Conservation (phyloP, 768 basidiomycete species). For the Tremella fuciformis region DNA sequence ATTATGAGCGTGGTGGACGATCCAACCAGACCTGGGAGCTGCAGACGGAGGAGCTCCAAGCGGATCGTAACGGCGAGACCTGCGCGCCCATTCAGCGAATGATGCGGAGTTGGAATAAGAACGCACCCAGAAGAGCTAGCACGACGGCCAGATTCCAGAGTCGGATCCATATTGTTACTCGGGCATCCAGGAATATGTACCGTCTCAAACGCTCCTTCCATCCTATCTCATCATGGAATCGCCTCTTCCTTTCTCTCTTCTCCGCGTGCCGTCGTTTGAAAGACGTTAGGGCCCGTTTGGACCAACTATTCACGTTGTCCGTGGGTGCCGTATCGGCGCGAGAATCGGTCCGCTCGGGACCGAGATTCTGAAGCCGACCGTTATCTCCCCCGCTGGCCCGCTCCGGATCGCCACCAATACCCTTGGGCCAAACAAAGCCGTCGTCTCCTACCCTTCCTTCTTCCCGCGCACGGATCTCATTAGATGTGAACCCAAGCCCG, state of each 20-base stretch:
- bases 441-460: conserved; percentile 16
- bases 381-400: conserved; percentile 14
- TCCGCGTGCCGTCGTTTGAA: not conserved
- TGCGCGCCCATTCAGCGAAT: conserved; percentile 5
- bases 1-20: conserved; percentile 47
- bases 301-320: not conserved
- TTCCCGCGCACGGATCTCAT: conserved; percentile 18
- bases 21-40: conserved; percentile 43
- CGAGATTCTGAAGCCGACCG: no score
- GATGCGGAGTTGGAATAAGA: not conserved
- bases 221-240: conserved; percentile 17
- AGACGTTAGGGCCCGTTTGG: not conserved
- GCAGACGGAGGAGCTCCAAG: conserved; percentile 22
- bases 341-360: conserved; percentile 9
- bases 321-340: conserved; percentile 10
- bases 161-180: conserved; percentile 40
- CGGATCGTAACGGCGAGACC: conserved; percentile 33
- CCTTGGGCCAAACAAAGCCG: conserved; percentile 29
- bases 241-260: conserved; percentile 15
- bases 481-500: conserved; percentile 40
- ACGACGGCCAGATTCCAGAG: conserved; percentile 32
- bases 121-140: conserved; percentile 32
- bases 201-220: conserved; percentile 28
- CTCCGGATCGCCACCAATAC: not conserved
- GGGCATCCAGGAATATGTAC: conserved; percentile 39